phyloP scores from a whole-genome alignment of 495 filamentous ascomycete species.

The Letharia lupina region DNA sequence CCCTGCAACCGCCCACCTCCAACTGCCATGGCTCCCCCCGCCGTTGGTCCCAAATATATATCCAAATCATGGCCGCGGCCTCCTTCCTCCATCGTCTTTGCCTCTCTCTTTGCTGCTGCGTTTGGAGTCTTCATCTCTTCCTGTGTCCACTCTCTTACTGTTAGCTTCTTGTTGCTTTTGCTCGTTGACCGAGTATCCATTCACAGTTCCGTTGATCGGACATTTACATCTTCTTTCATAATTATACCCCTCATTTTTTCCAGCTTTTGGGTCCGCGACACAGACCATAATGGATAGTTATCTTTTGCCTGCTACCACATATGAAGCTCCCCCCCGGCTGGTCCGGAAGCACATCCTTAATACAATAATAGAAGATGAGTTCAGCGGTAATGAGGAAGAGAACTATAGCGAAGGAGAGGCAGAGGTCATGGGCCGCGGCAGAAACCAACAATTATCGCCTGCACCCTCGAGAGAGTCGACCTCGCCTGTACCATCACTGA shows the following conservation, averaged over 20 bases:
- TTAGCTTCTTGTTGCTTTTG: conserved; percentile 24
- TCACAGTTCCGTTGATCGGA: conserved; percentile 39
- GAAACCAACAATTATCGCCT: conserved; percentile 33
- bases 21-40: not conserved
- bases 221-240: conserved; percentile 18
- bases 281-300: conserved; percentile 49
- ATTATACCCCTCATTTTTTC: conserved; percentile 14
- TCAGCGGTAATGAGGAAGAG: conserved; percentile 31
- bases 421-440: conserved; percentile 14
- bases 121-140: conserved; percentile 20
- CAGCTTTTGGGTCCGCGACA: not conserved
- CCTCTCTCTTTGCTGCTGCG: conserved; percentile 20
- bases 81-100: conserved; percentile 24
- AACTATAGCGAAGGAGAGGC: conserved; percentile 22
- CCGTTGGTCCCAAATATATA: conserved; percentile 25
- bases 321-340: conserved; percentile 60
- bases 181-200: conserved; percentile 36
- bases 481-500: conserved; percentile 43
- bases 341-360: conserved; percentile 65
- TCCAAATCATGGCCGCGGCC: conserved; percentile 26
- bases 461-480: conserved; percentile 36
- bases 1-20: conserved; percentile 13
- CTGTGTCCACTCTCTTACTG: conserved; percentile 17
- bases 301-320: conserved; percentile 51
- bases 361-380: conserved; percentile 75